Evolutionary conservation across 2,329 filamentous ascomycete species (phyloP), one percentile per base, ranked within the genome.

Genomic region (Penicillium brasilianum): DNA sequence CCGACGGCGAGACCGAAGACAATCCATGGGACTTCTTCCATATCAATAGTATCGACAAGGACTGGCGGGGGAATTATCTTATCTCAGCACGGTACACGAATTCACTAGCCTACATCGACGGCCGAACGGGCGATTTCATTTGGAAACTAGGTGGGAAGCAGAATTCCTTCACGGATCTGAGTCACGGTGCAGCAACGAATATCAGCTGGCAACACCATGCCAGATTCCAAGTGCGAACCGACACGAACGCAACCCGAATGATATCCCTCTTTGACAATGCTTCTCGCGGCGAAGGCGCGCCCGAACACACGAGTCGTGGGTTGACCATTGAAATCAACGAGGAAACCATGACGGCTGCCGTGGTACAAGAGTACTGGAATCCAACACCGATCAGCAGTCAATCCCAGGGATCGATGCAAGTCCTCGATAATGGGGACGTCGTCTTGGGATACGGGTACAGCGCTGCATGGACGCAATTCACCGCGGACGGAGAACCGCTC

Each of bases 171-270:
- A 59, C 57, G 3, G 78, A 81, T 59, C 68, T 79, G 5, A 77
- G 76, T 1, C 69, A 72, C 14, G 80, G 78, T 16, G 68, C 71
- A 16, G 82, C 81, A 5, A 82, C 79, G 16, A 77, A 80, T 59
- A 82, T 85, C 68, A 74, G 71, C 56, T 84, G 77, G 77, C 84
- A 86, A 66, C 84, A 86, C 65, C 79, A 85, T 62, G 83, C 82
- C 0, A 78, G 81, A 25, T 85, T 75, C 59, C 66, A 61, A 8
- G 20, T 61, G 4, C 76, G 71, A 13, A 64, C 69, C 25, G 66
- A 67, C 2, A 69, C 64, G 6, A 46, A 55, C 1, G 43, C 32
- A 1, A 65, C 58, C 9, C 59, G 57, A 16, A 61, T 67, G 9
- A 68, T 81, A 44, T 77, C 78, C 0, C 46, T 82, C 36, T 81